Base-by-base conservation (phyloP, 441 rosid species). In the Jatropha podagrica region DNA sequence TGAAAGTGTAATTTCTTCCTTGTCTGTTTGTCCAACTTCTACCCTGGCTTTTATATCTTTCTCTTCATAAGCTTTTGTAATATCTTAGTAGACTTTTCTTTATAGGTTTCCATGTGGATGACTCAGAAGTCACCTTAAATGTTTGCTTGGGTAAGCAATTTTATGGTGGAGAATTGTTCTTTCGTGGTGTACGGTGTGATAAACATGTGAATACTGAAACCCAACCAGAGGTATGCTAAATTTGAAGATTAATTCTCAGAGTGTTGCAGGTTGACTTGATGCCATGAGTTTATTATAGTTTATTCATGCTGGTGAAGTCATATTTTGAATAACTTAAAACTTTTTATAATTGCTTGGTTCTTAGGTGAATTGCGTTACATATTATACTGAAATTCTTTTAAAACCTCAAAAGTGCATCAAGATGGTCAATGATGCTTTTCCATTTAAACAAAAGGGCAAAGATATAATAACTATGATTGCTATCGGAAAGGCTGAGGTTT, bases 81-180 rank as follows among this genome's bases (percentile, higher is more conserved):
- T 69, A 72, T 74, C 37, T 75, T 32, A 68, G 56, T 11, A 15
- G 41, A 66, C 75, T 78, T 80, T 68, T 68, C 69, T 61, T 38
- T 85, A 59, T 80, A 93, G 97, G 97, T 73, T 90, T 93, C 80
- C 95, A 91, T 86, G 94, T 91, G 61, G 97, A 93, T 83, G 98
- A 94, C 81, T 86, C 97, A 11, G 96, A 94, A 85, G 91, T 94
- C 68, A 94, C 97, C 52, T 81, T 94, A 83, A 94, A 94, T 78
- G 92, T 86, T 77, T 93, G 96, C 85, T 89, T 94, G 94, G 97
- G 97, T 68, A 88, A 85, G 76, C 76, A 89, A 79, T 94, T 94
- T 80, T 74, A 77, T 82, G 97, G 94, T 68, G 98, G 97, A 75
- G 94, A 92, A 74, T 83, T 93, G 83, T 93, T 86, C 76, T 89